Evolutionary conservation across 169 alveolate species (phyloP), one percentile per base, ranked within the genome.

Genomic region (Eimeria acervulina): DNA sequence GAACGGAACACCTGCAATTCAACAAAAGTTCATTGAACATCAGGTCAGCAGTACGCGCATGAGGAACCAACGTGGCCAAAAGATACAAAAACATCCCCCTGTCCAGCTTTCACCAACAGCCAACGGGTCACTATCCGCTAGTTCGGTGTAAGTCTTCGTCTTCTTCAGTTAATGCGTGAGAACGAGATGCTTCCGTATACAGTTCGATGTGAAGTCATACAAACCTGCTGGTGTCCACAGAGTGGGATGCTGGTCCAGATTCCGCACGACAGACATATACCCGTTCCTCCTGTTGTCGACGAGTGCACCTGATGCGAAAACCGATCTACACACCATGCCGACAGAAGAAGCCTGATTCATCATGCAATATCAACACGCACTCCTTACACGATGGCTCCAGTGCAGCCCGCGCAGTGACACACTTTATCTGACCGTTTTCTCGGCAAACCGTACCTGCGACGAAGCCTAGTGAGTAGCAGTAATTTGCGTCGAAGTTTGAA

Each of bases 401-500:
- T 12, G 28, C 78, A 6, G 23, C 78, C 26, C 21, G 28, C 10
- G 81, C 51, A 28, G 13, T 70, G 51, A 17, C 44, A 13, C 51
- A 13, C 81, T 36, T 47, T 17, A n/a, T 36, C 47, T 36, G 81
- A 33, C 28, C 28, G 47, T 17, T 36, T 70, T 15, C 28, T 31
- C 38, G 0, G 51, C n/a, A 33, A 15, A 12, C 17, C 59, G 97
- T 97, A 44, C 99, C 99, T 31, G 99, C 99, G 80, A 98, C 98
- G 88, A 98, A 98, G 85, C 99, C 99, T 72, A 99, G 96, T 13
- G 99, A 98, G 96, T 99, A 99, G 97, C 99, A 99, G 98, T 99
- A 99, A 90, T 99, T 97, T 59, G 99, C 97, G 95, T 99, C 99
- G 96, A 99, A 99, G 96, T 98, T 98, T n/a, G 99, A 97, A 12